Base-by-base conservation (phyloP, 2,329 filamentous ascomycete genomes). In the Diaporthe humulicola region DNA sequence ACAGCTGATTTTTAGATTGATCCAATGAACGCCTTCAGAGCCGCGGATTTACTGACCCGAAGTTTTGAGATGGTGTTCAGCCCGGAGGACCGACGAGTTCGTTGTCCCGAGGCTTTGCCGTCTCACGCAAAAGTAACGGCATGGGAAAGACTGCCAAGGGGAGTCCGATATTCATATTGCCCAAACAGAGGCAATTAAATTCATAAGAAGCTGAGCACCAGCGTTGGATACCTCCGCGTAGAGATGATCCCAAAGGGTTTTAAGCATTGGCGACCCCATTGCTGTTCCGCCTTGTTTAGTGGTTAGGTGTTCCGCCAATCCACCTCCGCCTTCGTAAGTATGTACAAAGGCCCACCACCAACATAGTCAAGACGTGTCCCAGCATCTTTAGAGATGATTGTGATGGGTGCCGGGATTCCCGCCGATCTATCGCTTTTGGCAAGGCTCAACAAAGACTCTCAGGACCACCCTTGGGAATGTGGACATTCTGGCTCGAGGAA, bases 61-160 rank as follows among this genome's bases (percentile, higher is more conserved):
- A 79, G 17, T 42, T 79, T 78, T 2, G 74, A 57, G 2, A 74
- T 15, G n/a, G 69, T 76, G 9, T 70, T 75, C 3, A 79, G 73
- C 3, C 78, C 76, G 15, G 78, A 70, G 17, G 78, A 74, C 5
- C 77, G 28, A 74, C 73, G 77, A 2, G 45, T 48, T 8, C 48
- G 54, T 9, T n/a, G 30, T 9, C 33, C 33, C 4, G 5, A 36
- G 33, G 9, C 9, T 36, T 9, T 36, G 33, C n/a, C n/a, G 33
- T 9, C 33, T 4, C 4, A 9, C 33, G 9, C 9, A 4, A 36
- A 36, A 9, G 4, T 36, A n/a, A n/a, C n/a, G 33, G 33, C 33
- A 9, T 9, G 9, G 33, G 9, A 36, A 9, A 36, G 33, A 9
- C 33, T 36, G 33, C 9, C 9, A 36, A 36, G 33, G 33, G 9